Evolutionary conservation across 1,284 basidiomycete species (phyloP).

Genomic region (Leccinum griseonigrum): DNA sequence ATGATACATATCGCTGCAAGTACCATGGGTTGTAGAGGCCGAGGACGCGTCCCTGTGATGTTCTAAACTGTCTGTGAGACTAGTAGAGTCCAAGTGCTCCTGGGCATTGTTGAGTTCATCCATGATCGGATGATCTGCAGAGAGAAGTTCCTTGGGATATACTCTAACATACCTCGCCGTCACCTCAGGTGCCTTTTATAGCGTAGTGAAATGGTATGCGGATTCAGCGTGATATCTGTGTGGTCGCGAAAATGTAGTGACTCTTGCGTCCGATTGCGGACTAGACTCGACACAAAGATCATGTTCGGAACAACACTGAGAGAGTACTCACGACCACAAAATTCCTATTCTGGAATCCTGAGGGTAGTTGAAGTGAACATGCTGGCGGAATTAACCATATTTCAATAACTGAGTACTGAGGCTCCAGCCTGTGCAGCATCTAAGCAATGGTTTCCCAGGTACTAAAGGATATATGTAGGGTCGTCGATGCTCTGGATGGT

Average conservation of each 20-base stretch:
- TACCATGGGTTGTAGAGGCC: too few species aligned
- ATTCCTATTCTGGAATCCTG: background rate
- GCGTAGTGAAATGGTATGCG: background rate
- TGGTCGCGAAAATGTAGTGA: background rate
- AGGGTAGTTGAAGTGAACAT: background rate
- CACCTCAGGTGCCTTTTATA: too few species aligned
- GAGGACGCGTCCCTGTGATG: too few species aligned
- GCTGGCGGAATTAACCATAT: background rate
- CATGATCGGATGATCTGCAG: too few species aligned
- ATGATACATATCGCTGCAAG: too few species aligned
- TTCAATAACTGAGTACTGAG: background rate
- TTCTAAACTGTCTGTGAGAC: too few species aligned
- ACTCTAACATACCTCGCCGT: too few species aligned
- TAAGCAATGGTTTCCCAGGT: background rate
- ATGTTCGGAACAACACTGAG: background rate
- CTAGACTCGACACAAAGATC: background rate
- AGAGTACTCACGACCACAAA: background rate
- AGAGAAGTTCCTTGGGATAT: too few species aligned
- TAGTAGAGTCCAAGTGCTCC: too few species aligned
- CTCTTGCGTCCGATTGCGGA: background rate
- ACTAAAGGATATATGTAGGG: slow-evolving; percentile 7
- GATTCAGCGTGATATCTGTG: background rate
- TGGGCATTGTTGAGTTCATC: too few species aligned
- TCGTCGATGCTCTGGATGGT: slow-evolving; percentile 31
- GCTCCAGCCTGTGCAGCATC: background rate